Evolutionary conservation across 768 basidiomycete genomes (phyloP), one percentile per base, ranked within the genome.

Genomic region (Russula lepida): DNA sequence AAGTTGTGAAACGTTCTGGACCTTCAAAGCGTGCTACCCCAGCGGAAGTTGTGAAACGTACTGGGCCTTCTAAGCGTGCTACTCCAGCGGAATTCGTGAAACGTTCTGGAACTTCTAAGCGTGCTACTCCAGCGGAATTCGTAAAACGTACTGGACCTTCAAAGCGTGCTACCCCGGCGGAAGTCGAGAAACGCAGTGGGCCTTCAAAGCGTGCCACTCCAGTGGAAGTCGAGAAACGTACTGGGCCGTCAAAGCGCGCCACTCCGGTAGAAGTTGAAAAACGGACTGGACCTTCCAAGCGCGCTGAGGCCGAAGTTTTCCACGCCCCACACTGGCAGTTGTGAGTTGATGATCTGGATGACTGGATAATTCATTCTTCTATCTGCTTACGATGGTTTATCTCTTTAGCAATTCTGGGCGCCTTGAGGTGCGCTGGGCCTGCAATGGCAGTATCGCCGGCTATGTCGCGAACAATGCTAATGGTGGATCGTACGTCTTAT

Each of bases 1-100:
- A 5, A 0, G 2, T n/a, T 7, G n/a, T 3, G 41, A 8, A n/a
- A 8, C 41, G 41, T 0, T 5, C 41, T 9, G 0, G 9, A 1
- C 19, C 41, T 3, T 41, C 41, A 2, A 41, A 41, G 19, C 41
- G 41, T 41, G 41, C 41, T 9, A 4, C 1, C 3, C 0, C 37
- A 0, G 6, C 6, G 3, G 8, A 5, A 0, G 35, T n/a, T 2
- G 41, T n/a, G 4, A 41, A n/a, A 4, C 41, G 41, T 9, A 4
- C 3, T 3, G 0, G 1, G 4, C 41, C 41, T 3, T 41, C 41
- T 0, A 41, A 41, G n/a, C 41, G 41, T 41, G 41, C 41, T 8
- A 6, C 6, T 1, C 0, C 37, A 1, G 0, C 41, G 19, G 19
- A 7, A 6, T 13, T 37, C 6, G 41, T 8, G n/a, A 41, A 41